Evolutionary conservation across 2,329 filamentous ascomycete species (phyloP), one percentile per base, ranked within the genome.

Genomic region (Cytospora chrysosperma): DNA sequence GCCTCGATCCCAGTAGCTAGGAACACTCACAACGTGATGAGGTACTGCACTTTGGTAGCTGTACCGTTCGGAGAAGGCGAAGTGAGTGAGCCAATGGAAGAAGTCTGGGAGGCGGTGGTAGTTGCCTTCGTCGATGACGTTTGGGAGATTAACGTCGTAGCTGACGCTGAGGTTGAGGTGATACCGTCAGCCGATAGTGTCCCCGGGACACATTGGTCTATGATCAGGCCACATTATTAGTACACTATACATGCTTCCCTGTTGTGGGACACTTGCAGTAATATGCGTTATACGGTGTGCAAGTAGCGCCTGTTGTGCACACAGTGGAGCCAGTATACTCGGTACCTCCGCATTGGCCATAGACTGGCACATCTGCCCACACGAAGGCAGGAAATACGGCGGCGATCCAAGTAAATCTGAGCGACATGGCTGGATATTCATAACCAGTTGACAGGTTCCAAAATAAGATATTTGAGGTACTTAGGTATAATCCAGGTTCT

Each of bases 21-120:
- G 28, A 19, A 8, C 2, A 34, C 71, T 67, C 67, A 78, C 76
- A 80, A 79, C 9, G 74, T 77, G 64, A 79, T 78, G 63, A 79
- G 73, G 63, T 77, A 78, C 51, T 74, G 71, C 6, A 65, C 43
- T 1, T 61, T 61, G 1, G 64, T 59, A 5, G 56, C 49, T 6
- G 56, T 47, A 49, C 58, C 59, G 26, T 15, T 58, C 0, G 65
- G 49, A 0, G 59, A 24, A 1, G 57, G 40, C 17, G 62, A 61
- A 9, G 57, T 64, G 37, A 40, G 56, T 17, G 62, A 47, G 12
- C 32, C 12, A 30, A 49, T 21, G n/a, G 60, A 53, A 12, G 47
- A 58, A n/a, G 57, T 47, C 15, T 37, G 21, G 9, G 61, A 54
- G 6, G 56, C 57, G 9, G 56, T 60, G 21, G 40, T n/a, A 52